phyloP scores from a whole-genome alignment of 106 monocot species.

The Acorus calamus region DNA sequence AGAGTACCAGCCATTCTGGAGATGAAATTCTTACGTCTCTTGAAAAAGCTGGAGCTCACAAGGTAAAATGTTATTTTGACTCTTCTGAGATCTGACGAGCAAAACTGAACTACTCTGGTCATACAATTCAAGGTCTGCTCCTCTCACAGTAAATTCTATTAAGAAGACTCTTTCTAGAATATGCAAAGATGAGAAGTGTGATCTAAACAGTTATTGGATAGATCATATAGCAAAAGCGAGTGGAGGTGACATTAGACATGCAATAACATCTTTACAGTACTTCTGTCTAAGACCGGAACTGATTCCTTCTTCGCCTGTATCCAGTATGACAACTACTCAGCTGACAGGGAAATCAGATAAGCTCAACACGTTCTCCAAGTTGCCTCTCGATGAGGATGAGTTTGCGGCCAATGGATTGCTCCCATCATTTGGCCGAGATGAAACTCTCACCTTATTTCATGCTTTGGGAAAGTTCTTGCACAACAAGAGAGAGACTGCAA shows the following conservation, averaged over 20 bases:
- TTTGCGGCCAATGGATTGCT: background rate
- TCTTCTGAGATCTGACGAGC: background rate
- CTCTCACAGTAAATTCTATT: conserved; percentile 73
- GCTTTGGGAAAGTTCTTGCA: conserved; percentile 97
- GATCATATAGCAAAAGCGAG: conserved; percentile 65
- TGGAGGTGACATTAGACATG: conserved; percentile 91
- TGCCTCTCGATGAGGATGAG: conserved; percentile 4
- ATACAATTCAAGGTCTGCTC: conserved; percentile 5
- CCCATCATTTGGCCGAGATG: conserved; percentile 66
- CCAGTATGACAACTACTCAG: conserved; percentile 3
- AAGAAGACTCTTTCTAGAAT: conserved; percentile 68
- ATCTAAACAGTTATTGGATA: conserved; percentile 34
- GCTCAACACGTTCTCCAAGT: conserved; percentile 5
- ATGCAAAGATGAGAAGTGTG: conserved; percentile 57
- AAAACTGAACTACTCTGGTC: background rate
- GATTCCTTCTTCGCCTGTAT: conserved; percentile 1
- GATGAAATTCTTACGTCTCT: conserved; percentile 67
- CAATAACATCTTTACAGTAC: conserved; percentile 82
- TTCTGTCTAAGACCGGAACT: conserved; percentile 35
- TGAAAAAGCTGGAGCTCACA: conserved; percentile 69
- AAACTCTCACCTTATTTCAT: conserved; percentile 78
- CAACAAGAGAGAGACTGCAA: conserved; percentile 63
- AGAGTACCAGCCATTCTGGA: conserved; percentile 17
- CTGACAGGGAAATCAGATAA: conserved; percentile 7
- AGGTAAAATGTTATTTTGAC: conserved; percentile 33